These are phyloP conservation scores for Purshia tridentata DNA, from an alignment of 306 rosid species.

Conservation along the genomic window DNA sequence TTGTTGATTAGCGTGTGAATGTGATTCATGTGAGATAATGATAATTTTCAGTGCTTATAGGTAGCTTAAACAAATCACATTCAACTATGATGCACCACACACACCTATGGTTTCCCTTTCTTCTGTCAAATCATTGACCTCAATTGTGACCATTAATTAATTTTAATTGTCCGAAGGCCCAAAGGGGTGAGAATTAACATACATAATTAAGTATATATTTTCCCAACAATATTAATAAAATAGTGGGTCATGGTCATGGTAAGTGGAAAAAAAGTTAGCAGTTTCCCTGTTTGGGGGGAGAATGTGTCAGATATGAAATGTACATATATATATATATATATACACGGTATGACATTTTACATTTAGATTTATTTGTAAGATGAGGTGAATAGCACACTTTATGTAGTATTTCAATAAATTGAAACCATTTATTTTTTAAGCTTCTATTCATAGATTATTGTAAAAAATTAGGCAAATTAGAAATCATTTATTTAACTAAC, in stretches of 20 bases:
- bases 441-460: no score
- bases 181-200: no score
- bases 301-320: conserved; percentile 7
- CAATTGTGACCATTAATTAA: not conserved
- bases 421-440: no score
- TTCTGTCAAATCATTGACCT: not conserved
- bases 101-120: not conserved
- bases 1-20: conserved; percentile 23
- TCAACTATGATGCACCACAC: conserved; percentile 16
- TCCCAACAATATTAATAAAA: not conserved
- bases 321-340: not conserved
- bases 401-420: no score
- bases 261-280: conserved; percentile 19
- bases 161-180: not conserved
- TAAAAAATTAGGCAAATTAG: no score
- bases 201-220: no score
- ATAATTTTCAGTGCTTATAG: not conserved
- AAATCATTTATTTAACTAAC: no score
- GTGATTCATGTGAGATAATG: conserved; percentile 43
- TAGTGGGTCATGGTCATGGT: conserved; percentile 17
- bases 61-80: conserved; percentile 3
- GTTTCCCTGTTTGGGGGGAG: not conserved
- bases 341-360: no score
- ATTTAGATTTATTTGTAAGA: no score
- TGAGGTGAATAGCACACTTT: no score